Percentiles rank a stretch among this genome's conserved stretches.
These are phyloP conservation scores for Echinosophora koreensis DNA, from an alignment of 306 rosid genomes.

Conservation along the genomic window DNA sequence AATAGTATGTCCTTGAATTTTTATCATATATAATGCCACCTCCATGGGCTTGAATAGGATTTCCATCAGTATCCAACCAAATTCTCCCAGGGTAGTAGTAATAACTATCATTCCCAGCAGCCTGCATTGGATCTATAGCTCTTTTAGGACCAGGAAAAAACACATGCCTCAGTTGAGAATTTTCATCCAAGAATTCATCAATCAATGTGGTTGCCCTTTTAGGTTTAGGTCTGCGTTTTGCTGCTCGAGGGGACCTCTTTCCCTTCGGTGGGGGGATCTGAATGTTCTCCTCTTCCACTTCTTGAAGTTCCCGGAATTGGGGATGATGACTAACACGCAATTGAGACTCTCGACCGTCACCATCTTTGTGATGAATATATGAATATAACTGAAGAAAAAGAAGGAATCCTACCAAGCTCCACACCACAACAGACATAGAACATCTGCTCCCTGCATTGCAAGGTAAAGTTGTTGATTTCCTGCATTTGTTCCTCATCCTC, in stretches of 20 bases:
- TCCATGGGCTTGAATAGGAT: constrained; percentile 98
- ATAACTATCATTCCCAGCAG: constrained; percentile 63
- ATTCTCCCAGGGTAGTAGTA: constrained; percentile 86
- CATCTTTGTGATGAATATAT: constrained; percentile 52
- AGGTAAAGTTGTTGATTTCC: constrained; percentile 77
- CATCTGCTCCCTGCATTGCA: constrained; percentile 88
- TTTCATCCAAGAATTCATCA: constrained; percentile 95
- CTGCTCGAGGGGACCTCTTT: constrained; percentile 94
- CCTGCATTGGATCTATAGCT: constrained; percentile 70
- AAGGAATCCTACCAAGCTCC: constrained; percentile 88
- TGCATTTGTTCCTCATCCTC: constrained; percentile 86
- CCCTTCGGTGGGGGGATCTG: constrained; percentile 93
- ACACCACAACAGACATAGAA: constrained; percentile 58
- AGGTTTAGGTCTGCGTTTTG: constrained; percentile 82
- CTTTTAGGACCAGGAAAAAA: constrained; percentile 81
- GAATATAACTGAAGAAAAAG: constrained; percentile 71
- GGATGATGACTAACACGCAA: constrained; percentile 58
- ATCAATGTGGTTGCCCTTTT: constrained; percentile 73
- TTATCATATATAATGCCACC: constrained; percentile 86
- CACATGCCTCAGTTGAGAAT: constrained; percentile 77
- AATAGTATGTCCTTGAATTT: constrained; percentile 79
- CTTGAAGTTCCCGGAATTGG: constrained; percentile 78
- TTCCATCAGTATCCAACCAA: constrained; percentile 94
- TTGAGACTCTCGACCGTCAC: constrained; percentile 49
- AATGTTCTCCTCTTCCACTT: constrained; percentile 80